Percentiles rank a stretch among this genome's conserved stretches.
These are phyloP conservation scores for Kodamaea lidongshanica DNA, from an alignment of 805 yeast species.

Conservation along the genomic window DNA sequence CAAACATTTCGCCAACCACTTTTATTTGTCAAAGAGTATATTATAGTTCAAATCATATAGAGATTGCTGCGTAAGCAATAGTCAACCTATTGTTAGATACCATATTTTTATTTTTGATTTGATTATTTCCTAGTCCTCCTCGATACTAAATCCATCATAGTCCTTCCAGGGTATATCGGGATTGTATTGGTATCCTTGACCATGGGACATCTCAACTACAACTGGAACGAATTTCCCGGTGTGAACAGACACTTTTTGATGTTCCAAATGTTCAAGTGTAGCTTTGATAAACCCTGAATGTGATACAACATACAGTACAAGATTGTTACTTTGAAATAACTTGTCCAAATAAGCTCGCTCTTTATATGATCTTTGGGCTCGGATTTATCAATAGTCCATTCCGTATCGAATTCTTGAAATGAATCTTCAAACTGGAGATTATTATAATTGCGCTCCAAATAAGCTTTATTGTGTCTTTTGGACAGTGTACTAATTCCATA, in stretches of 20 bases:
- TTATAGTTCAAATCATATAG: too few relatives aligned
- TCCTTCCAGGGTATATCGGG: too few relatives aligned
- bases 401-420: constrained; percentile 19
- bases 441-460: constrained; percentile 16
- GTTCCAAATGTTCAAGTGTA: constrained; percentile 20
- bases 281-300: constrained; percentile 27
- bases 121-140: too few relatives aligned
- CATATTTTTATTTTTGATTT: too few relatives aligned
- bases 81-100: too few relatives aligned
- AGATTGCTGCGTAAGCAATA: too few relatives aligned
- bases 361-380: constrained; percentile 23
- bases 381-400: constrained; percentile 19
- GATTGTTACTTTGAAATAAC: constrained; percentile 18
- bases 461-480: constrained; percentile 20
- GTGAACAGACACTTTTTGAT: constrained; percentile 17
- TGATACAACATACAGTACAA: constrained; percentile 21
- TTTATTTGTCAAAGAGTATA: too few relatives aligned
- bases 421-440: constrained; percentile 20
- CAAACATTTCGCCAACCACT: too few relatives aligned
- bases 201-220: constrained; percentile 12
- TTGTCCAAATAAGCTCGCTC: constrained; percentile 26
- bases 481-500: constrained; percentile 29
- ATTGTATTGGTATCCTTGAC: too few relatives aligned
- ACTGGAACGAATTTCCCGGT: constrained; percentile 29
- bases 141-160: too few relatives aligned